Conservation (phyloP, 2,329 filamentous ascomycete species). For the Xylogone sp. region DNA sequence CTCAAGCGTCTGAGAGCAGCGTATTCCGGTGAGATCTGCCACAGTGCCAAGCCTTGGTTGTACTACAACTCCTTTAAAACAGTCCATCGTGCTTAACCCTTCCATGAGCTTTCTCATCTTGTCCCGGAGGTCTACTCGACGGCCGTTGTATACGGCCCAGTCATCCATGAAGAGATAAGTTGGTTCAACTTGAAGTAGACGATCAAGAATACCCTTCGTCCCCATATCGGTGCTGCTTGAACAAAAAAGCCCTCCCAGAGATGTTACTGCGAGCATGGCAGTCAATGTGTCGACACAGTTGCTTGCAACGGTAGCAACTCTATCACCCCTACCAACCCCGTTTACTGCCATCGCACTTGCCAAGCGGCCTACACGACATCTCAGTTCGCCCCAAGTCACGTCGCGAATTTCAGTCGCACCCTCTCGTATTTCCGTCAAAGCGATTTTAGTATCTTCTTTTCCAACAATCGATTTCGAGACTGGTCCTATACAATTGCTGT, state of each 20-base stretch:
- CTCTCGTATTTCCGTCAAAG: slow-evolving; percentile 67
- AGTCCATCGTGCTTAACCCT: background rate
- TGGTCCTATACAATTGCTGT: slow-evolving; percentile 41
- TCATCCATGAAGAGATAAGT: slow-evolving; percentile 75
- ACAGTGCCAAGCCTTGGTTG: background rate
- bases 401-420: slow-evolving; percentile 38
- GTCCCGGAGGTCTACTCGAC: slow-evolving; percentile 60
- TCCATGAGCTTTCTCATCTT: slow-evolving; percentile 48
- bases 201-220: slow-evolving; percentile 71
- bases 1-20: background rate
- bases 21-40: background rate
- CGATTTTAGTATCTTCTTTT: slow-evolving; percentile 67
- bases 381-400: background rate
- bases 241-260: slow-evolving; percentile 69
- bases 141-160: slow-evolving; percentile 71
- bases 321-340: slow-evolving; percentile 65
- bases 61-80: background rate
- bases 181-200: slow-evolving; percentile 68
- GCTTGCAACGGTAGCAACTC: slow-evolving; percentile 68
- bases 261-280: slow-evolving; percentile 60
- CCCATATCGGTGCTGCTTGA: slow-evolving; percentile 78
- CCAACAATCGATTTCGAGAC: slow-evolving; percentile 32
- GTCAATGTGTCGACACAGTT: slow-evolving; percentile 69
- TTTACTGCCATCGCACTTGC: slow-evolving; percentile 62
- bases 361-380: slow-evolving; percentile 15